Base-by-base conservation (phyloP, 768 basidiomycete species). In the Russula dissimulans region DNA sequence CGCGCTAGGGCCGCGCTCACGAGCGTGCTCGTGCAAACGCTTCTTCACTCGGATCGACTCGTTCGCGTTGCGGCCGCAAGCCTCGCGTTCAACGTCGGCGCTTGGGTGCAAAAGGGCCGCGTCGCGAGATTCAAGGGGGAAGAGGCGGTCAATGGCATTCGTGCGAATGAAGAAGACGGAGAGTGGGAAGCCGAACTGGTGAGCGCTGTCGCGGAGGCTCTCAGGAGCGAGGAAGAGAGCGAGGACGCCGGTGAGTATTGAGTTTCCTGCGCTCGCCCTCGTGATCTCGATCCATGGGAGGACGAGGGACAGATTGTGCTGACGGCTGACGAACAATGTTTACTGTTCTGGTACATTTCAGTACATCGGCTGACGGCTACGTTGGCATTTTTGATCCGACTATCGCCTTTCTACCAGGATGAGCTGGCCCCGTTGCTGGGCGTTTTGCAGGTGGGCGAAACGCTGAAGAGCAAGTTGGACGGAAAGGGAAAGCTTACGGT, bases 131-230 rank as follows among this genome's bases (percentile, higher is more conserved):
- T 71, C 45, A 69, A 68, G 42, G 72, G 71, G 26, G 73, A 65
- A 14, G 60, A 62, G 39, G 67, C 57, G 18, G 67, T 65, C 22
- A 68, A 69, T 42, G 71, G 69, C 32, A 68, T 61, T n/a, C 72
- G 71, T 3, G 77, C 76, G 31, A 75, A 73, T 15, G 75, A 74
- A 43, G 84, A 81, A 54, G 82, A 84, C 56, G 89, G 80, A 18
- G 93, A 94, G 56, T 95, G 91, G 90, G 85, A 91, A 67, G 76
- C 89, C 0, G 95, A 97, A 74, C 72, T 95, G 36, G 76, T 85
- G 2, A 89, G 86, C 67, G 95, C 89, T 0, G 68, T 97, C n/a
- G 69, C 94, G 0, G 90, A 92, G 70, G 89, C 88, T 17, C 67
- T 95, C 18, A 78, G 77, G 53, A 79, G 80, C 63, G 92, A 95